A percentile compares a stretch with the other conserved stretches of the same genome.
These are phyloP conservation scores for Lanmaoa rubissima DNA, from an alignment of 768 basidiomycete genomes.

Conservation along the genomic window DNA sequence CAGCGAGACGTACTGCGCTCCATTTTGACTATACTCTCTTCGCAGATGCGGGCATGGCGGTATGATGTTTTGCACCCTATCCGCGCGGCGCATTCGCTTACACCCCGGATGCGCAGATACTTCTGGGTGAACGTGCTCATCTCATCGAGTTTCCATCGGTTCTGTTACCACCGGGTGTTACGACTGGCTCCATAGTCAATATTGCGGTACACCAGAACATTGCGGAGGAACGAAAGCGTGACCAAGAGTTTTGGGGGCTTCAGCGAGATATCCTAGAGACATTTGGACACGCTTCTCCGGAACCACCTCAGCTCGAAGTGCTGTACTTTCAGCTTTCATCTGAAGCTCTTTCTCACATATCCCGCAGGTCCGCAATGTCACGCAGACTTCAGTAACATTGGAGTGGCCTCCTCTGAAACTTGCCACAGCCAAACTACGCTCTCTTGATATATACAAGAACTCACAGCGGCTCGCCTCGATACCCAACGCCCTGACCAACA, in stretches of 20 bases:
- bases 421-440: conserved; percentile 82
- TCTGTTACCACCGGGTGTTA: conserved; percentile 87
- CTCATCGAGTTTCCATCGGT: conserved; percentile 98
- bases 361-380: conserved; percentile 80
- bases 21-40: conserved; percentile 5
- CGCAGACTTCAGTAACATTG: conserved; percentile 94
- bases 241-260: conserved; percentile 79
- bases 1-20: conserved; percentile 1
- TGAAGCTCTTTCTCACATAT: neutral
- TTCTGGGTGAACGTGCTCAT: conserved; percentile 91
- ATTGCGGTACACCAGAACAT: conserved; percentile 92
- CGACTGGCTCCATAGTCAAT: conserved; percentile 94
- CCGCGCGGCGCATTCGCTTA: conserved; percentile 2
- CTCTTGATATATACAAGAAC: conserved; percentile 92
- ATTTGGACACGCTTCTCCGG: conserved; percentile 68
- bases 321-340: conserved; percentile 15
- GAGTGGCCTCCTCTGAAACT: conserved; percentile 91
- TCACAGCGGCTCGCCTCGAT: conserved; percentile 84
- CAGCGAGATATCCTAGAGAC: conserved; percentile 76
- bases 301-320: conserved; percentile 73
- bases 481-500: conserved; percentile 78
- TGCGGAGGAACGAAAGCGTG: conserved; percentile 77
- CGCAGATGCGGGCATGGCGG: conserved; percentile 96
- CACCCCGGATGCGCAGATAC: conserved; percentile 51
- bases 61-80: conserved; percentile 34